Evolutionary conservation across 179 eudicot species (phyloP), one percentile per base, ranked within the genome.

Genomic region (Corrigiola litoralis): DNA sequence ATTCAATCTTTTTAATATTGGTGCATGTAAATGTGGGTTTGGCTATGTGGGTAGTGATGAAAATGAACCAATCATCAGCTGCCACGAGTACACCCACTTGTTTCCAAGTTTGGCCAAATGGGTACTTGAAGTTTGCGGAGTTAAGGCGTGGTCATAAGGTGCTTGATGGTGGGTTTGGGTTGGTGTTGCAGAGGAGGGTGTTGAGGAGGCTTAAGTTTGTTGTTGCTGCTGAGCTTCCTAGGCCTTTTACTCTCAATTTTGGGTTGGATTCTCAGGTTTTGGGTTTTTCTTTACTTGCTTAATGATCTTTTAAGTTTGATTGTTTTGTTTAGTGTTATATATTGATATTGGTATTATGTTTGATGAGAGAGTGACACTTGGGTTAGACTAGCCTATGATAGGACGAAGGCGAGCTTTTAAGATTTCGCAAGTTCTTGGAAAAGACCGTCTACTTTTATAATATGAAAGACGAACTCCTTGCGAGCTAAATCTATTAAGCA

Each of bases 251-350:
- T 7, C 75, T 80, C 4, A 72, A 76, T 73, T 76, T 82, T 53
- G 92, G 83, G 18, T 78, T 88, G 69, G 91, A 85, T 72, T 82
- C 95, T 49, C 84, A 82, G 95, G 97, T 90, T 47, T 59, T 42
- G 38, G 48, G 37, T 66, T 49, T n/a, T 45, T 60, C 24, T 14
- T 0, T 6, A 2, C 50, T 61, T 4, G 4, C 16, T 49, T 45
- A 11, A 20, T 17, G 12, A 5, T 62, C 24, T 49, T 20, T 58
- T 44, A 6, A 11, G 6, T 44, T 52, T 67, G 46, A 6, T 10
- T 64, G 13, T 54, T 47, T 17, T 34, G 3, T 9, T 61, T 37
- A 12, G 14, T 11, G 33, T 24, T 37, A 17, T 53, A 12, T 16
- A 17, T 40, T 18, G 31, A 21, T 58, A 20, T 28, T 55, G 21